phyloP scores from a whole-genome alignment of 768 basidiomycete species.

The Cystofilobasidium capitatum region DNA sequence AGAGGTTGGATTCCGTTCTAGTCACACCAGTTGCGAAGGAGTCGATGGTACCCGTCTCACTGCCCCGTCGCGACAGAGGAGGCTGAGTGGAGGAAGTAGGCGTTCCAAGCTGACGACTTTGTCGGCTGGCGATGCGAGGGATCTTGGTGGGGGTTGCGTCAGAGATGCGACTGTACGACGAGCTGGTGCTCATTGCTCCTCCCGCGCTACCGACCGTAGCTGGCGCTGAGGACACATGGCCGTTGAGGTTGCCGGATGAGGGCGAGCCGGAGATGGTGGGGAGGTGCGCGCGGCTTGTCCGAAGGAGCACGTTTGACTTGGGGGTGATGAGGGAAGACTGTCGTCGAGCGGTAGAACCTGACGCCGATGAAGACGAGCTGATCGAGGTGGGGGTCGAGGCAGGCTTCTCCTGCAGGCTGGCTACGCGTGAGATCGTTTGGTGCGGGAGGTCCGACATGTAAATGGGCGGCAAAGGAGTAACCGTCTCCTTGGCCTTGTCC shows the following conservation, averaged over 20 bases:
- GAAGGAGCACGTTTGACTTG: constrained; percentile 25
- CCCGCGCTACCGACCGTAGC: constrained; percentile 3
- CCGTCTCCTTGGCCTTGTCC: constrained; percentile 55
- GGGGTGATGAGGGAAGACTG: constrained; percentile 17
- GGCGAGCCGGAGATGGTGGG: constrained; percentile 92
- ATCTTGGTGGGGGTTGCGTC: constrained; percentile 40
- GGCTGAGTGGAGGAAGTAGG: constrained; percentile 20
- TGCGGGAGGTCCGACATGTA: constrained; percentile 77
- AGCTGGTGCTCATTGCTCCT: background rate
- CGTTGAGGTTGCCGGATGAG: constrained; percentile 41
- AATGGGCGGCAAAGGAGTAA: constrained; percentile 66
- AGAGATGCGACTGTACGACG: constrained; percentile 28
- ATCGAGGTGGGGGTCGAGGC: constrained; percentile 41
- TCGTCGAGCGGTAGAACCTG: constrained; percentile 1
- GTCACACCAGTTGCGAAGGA: constrained; percentile 1
- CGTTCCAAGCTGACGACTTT: constrained; percentile 22
- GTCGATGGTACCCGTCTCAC: constrained; percentile 32
- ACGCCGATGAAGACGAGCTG: constrained; percentile 45
- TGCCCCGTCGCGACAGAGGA: constrained; percentile 26
- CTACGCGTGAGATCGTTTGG: constrained; percentile 72
- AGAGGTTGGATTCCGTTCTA: constrained; percentile 18
- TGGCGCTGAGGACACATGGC: constrained; percentile 25
- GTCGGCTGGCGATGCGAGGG: constrained; percentile 36
- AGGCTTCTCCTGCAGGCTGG: constrained; percentile 54
- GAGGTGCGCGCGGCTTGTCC: constrained; percentile 46